Evolutionary conservation across 202 grass and related monocot species (phyloP).

Genomic region (Zizania palustris): DNA sequence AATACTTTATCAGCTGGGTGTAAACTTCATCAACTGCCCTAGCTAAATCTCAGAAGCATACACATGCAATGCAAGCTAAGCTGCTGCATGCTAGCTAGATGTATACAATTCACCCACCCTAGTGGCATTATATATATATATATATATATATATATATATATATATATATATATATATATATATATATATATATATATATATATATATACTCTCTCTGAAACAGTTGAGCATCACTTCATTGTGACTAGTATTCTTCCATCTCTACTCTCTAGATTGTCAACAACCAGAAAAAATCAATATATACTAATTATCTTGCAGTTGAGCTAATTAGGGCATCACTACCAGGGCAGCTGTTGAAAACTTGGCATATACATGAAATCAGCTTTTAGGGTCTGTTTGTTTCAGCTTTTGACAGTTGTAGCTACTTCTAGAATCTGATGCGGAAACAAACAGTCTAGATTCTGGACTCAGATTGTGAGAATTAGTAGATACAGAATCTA

Average conservation of each 20-base stretch:
- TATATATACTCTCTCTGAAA: slow-evolving; percentile 4
- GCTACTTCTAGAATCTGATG: too few species aligned
- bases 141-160: too few species aligned
- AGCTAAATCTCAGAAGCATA: slow-evolving; percentile 6
- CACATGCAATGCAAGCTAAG: too few species aligned
- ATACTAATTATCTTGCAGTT: not conserved
- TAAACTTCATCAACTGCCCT: not conserved
- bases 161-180: too few species aligned
- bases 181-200: too few species aligned
- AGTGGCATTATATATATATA: slow-evolving; percentile 9
- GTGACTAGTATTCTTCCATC: not conserved
- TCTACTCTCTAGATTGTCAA: slow-evolving; percentile 22
- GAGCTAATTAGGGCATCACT: not conserved
- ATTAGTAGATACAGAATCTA: too few species aligned
- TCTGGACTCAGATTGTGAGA: too few species aligned
- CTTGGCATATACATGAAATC: not conserved
- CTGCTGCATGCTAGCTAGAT: not conserved
- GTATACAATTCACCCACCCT: slow-evolving; percentile 24
- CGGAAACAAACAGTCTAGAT: too few species aligned
- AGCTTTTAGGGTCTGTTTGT: too few species aligned
- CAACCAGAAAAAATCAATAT: slow-evolving; percentile 9
- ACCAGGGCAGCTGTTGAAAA: too few species aligned
- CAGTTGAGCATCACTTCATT: slow-evolving; percentile 30
- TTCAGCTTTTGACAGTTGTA: too few species aligned
- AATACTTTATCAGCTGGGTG: slow-evolving; percentile 18